Evolutionary conservation across 805 yeast species (phyloP), one percentile per base, ranked within the genome.

Genomic region (Kuraishia borneana): DNA sequence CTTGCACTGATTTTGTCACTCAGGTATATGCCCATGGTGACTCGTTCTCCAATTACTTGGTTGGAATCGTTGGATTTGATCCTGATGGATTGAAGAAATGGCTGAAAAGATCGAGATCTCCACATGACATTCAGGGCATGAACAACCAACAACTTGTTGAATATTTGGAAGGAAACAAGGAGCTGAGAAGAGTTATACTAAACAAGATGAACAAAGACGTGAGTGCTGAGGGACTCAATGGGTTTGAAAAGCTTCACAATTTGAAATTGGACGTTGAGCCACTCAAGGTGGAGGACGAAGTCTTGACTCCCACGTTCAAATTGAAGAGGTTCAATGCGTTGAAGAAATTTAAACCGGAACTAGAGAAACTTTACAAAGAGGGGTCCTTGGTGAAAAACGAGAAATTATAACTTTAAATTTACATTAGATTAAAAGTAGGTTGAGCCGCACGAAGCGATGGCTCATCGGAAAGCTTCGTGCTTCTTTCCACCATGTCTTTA

Each of bases 1-100:
- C 63, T 19, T 65, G 70, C 43, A 65, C 80, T 2, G 27, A 53
- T 2, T 51, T 61, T 20, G 47, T 74, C 13, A 48, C 66, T 3
- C 85, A 78, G 53, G 46, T 72, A 10, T 77, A 65, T 46, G 72
- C 67, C 5, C 77, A 76, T 46, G 89, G 89, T 26, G 78, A 78
- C 49, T 65, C 83, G 4, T 54, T 66, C 29, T 58, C 70, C 46
- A 60, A 68, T 10, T 73, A 43, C 46, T 54, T 81, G 40, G 77
- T 81, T 14, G 85, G 73, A 20, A 53, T 81, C 27, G 46, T 72
- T 26, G 87, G 88, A 21, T 54, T 80, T 31, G 82, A 77, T 34
- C 65, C 68, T 3, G 70, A 36, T 1, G 35, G 32, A 27, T 28
- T 13, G 36, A 20, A 16, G 8, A 20, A 14, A 13, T 28, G 20